Percentiles rank a stretch among this genome's conserved stretches.
These are phyloP conservation scores for Termitomyces sp. DNA, from an alignment of 768 basidiomycete genomes.

Conservation along the genomic window DNA sequence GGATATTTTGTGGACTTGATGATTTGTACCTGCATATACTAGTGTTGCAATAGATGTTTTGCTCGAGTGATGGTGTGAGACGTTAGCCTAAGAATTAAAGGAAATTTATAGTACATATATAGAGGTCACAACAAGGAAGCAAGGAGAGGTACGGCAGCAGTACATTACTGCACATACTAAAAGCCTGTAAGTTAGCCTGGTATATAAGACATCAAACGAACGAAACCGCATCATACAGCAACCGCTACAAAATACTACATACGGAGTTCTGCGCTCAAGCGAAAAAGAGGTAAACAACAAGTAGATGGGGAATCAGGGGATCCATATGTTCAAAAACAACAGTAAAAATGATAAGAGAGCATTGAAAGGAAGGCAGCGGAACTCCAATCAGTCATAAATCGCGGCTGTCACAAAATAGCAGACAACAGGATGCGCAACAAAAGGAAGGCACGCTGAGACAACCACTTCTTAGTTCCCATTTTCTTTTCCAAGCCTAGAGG, in stretches of 20 bases:
- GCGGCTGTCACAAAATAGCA: neutral
- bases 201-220: neutral
- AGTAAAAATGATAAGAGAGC: neutral
- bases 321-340: neutral
- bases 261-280: neutral
- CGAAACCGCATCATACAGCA: neutral
- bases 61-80: neutral
- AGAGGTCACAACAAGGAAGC: neutral
- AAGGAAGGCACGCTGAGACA: neutral
- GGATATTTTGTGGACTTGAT: neutral
- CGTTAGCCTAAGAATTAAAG: neutral
- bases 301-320: neutral
- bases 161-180: slow-evolving; percentile 1
- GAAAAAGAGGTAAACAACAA: neutral
- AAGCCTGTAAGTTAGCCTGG: neutral
- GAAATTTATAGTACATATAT: neutral
- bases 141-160: neutral
- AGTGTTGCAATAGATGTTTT: neutral
- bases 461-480: slow-evolving; percentile 20
- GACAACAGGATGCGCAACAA: neutral
- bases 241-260: neutral
- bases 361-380: neutral
- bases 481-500: slow-evolving; percentile 22
- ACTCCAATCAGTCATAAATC: neutral
- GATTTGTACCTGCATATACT: neutral